These are phyloP conservation scores for Pezicula rhizophila DNA, from an alignment of 2,329 filamentous ascomycete species.

Conservation along the genomic window DNA sequence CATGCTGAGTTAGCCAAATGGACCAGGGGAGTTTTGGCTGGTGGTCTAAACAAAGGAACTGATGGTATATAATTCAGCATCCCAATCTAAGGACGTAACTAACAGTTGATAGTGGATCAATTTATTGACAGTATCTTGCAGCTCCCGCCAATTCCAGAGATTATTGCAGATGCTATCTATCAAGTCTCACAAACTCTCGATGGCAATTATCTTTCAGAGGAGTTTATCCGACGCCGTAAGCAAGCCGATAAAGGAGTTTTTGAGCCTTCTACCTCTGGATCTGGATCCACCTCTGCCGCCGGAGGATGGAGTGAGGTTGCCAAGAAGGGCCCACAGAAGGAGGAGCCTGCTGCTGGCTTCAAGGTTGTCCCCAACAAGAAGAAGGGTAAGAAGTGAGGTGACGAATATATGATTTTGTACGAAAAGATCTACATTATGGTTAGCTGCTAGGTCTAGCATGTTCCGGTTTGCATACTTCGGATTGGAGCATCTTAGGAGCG, in stretches of 20 bases:
- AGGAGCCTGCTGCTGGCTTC: slow-evolving; percentile 50
- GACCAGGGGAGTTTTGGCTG: slow-evolving; percentile 72
- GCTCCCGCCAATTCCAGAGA: slow-evolving; percentile 69
- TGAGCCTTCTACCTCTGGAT: slow-evolving; percentile 53
- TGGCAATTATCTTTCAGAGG: slow-evolving; percentile 85
- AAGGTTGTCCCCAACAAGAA: slow-evolving; percentile 90
- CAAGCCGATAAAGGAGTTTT: slow-evolving; percentile 88
- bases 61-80: slow-evolving; percentile 46
- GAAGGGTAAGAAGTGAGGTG: slow-evolving; percentile 69
- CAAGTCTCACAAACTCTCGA: slow-evolving; percentile 83
- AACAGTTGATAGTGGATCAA: slow-evolving; percentile 46
- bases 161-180: slow-evolving; percentile 90
- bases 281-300: slow-evolving; percentile 38
- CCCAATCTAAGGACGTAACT: slow-evolving; percentile 18
- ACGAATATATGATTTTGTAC: slow-evolving; percentile 11
- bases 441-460: too few relatives aligned
- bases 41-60: slow-evolving; percentile 64
- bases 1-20: slow-evolving; percentile 93
- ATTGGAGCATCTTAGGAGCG: too few relatives aligned
- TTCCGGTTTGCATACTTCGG: too few relatives aligned
- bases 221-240: slow-evolving; percentile 89
- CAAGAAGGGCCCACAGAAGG: slow-evolving; percentile 68
- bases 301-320: slow-evolving; percentile 94
- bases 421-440: too few relatives aligned
- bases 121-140: slow-evolving; percentile 72